A percentile compares a stretch with the other conserved stretches of the same genome.
These are phyloP conservation scores for Neurospora sp. DNA, from an alignment of 495 filamentous ascomycete genomes.

Conservation along the genomic window DNA sequence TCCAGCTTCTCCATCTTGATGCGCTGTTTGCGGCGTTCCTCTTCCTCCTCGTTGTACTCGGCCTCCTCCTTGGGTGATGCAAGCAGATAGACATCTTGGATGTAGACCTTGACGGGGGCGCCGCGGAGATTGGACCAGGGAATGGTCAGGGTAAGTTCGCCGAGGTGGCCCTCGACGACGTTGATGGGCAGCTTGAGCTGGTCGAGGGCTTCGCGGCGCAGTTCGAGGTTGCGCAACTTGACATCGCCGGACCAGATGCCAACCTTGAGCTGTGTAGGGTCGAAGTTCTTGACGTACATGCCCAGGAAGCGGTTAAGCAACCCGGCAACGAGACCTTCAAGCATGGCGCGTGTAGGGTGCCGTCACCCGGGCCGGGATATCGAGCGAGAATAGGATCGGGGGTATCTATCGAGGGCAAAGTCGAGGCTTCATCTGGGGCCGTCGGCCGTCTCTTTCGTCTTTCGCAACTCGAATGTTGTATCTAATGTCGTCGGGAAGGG, in stretches of 20 bases:
- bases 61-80: slow-evolving; percentile 91
- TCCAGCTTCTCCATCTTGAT: slow-evolving; percentile 97
- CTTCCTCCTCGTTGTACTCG: slow-evolving; percentile 87
- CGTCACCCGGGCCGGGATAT: slow-evolving; percentile 44
- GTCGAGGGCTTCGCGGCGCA: slow-evolving; percentile 88
- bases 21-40: slow-evolving; percentile 66
- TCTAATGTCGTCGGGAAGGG: background rate
- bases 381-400: slow-evolving; percentile 2
- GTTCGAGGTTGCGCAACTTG: slow-evolving; percentile 80
- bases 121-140: slow-evolving; percentile 94
- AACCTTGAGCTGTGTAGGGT: slow-evolving; percentile 90
- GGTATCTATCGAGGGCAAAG: slow-evolving; percentile 16
- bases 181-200: slow-evolving; percentile 93
- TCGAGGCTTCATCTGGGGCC: slow-evolving; percentile 24
- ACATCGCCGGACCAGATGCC: slow-evolving; percentile 98
- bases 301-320: slow-evolving; percentile 97
- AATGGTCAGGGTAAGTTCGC: slow-evolving; percentile 79
- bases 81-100: slow-evolving; percentile 92
- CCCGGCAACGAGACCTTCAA: slow-evolving; percentile 67
- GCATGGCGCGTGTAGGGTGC: slow-evolving; percentile 40
- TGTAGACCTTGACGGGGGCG: slow-evolving; percentile 85
- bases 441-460: background rate
- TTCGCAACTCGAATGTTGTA: background rate
- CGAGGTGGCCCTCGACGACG: slow-evolving; percentile 90
- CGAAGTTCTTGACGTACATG: slow-evolving; percentile 99